phyloP scores from a whole-genome alignment of 495 filamentous ascomycete species.

The Aspergillus heteromorphus region DNA sequence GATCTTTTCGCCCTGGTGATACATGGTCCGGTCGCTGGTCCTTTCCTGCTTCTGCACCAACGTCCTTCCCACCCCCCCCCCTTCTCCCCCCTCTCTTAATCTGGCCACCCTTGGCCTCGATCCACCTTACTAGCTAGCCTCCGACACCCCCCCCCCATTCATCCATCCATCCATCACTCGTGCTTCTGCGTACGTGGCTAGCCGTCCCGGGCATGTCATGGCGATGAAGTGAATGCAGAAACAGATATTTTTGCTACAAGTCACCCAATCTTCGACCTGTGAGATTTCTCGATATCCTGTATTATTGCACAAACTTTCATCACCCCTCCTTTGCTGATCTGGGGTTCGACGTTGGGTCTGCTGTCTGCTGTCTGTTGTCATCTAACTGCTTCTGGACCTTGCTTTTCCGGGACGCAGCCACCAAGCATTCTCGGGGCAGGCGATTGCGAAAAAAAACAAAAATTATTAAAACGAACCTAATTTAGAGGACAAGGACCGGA shows the following conservation, averaged over 20 bases:
- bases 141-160: neutral
- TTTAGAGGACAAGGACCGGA: constrained; percentile 7
- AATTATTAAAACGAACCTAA: constrained; percentile 12
- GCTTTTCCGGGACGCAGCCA: constrained; percentile 9
- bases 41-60: constrained; percentile 3
- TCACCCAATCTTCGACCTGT: constrained; percentile 12
- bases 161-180: constrained; percentile 4
- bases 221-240: constrained; percentile 8
- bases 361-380: constrained; percentile 8
- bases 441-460: constrained; percentile 11
- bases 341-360: constrained; percentile 18
- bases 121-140: constrained; percentile 5
- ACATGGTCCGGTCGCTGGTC: constrained; percentile 8
- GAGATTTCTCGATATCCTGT: constrained; percentile 12
- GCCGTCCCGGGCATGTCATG: constrained; percentile 26
- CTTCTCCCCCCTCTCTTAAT: neutral
- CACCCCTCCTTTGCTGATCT: constrained; percentile 21
- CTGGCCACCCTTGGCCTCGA: constrained; percentile 2
- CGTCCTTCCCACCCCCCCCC: neutral
- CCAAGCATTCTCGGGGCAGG: constrained; percentile 11
- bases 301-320: constrained; percentile 9
- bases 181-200: constrained; percentile 25
- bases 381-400: constrained; percentile 12
- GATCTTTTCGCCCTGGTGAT: constrained; percentile 8
- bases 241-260: constrained; percentile 19